These are phyloP conservation scores for Aureobasidium sp. DNA, from an alignment of 2,329 filamentous ascomycete genomes.

Conservation along the genomic window DNA sequence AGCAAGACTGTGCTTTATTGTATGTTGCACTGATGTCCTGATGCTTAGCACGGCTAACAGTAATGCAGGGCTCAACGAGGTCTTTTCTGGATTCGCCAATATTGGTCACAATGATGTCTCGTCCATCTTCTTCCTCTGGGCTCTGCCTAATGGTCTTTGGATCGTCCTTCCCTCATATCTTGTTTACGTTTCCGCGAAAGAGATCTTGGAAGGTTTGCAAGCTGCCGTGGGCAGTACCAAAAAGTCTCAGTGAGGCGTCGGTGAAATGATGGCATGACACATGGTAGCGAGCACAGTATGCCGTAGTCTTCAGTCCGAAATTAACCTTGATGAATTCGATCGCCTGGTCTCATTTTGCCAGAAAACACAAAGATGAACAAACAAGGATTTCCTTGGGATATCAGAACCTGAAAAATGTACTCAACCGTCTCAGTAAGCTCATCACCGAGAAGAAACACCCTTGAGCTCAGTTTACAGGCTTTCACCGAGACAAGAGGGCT, in stretches of 20 bases:
- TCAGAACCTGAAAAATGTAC: no score
- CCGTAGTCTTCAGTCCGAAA: background rate
- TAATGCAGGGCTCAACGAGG: conserved; percentile 44
- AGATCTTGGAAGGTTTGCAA: conserved; percentile 55
- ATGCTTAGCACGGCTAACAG: background rate
- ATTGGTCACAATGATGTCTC: conserved; percentile 54
- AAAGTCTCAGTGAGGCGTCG: conserved; percentile 18
- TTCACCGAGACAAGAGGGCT: no score
- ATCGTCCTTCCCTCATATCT: conserved; percentile 57
- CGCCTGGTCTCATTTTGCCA: background rate
- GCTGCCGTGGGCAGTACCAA: conserved; percentile 31
- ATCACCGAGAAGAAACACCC: no score
- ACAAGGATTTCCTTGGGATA: no score
- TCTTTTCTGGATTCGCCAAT: conserved; percentile 53
- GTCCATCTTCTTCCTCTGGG: conserved; percentile 53
- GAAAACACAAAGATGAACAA: background rate
- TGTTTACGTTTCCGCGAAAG: conserved; percentile 51
- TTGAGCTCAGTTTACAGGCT: no score
- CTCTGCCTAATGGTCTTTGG: conserved; percentile 52
- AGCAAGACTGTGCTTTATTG: conserved; percentile 64
- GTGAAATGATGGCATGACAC: background rate
- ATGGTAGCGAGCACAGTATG: background rate
- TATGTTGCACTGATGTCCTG: conserved; percentile 23
- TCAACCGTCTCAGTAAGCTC: no score
- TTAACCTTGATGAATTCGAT: background rate